Evolutionary conservation across 352 stramenopile genomes (phyloP).

Genomic region (Globisporangium uncinulatum): DNA sequence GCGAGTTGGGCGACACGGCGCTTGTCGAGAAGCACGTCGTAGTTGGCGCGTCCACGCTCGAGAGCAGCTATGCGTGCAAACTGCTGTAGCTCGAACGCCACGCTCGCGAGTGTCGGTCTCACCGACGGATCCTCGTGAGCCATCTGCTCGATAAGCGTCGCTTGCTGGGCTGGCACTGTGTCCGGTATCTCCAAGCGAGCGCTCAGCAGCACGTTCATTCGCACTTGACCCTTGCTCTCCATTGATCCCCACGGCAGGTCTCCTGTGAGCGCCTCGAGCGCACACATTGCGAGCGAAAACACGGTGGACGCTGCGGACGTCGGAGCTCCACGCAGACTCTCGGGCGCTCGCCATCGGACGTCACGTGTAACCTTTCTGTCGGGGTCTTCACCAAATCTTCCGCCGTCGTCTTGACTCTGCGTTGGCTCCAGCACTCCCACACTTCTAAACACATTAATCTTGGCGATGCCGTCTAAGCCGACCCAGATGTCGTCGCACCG

Average conservation of each 20-base stretch:
- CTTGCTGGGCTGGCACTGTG: background rate
- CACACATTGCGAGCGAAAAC: constrained; percentile 3
- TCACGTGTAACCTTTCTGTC: background rate
- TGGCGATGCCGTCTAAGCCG: constrained; percentile 1
- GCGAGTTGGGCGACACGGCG: background rate
- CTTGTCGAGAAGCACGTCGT: background rate
- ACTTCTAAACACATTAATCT: background rate
- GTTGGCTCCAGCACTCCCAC: background rate
- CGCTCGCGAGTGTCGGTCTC: background rate
- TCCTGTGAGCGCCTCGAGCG: background rate
- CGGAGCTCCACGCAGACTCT: background rate
- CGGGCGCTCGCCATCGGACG: constrained; percentile 1
- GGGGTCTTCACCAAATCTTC: too few relatives aligned
- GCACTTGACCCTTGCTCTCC: background rate
- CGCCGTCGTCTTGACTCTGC: background rate
- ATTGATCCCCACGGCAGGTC: background rate
- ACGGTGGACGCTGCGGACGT: background rate
- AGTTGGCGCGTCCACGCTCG: background rate
- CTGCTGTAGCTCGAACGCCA: background rate
- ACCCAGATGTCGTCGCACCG: background rate
- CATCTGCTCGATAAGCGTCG: background rate
- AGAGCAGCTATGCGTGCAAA: background rate
- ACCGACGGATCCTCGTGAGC: background rate
- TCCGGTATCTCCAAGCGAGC: background rate
- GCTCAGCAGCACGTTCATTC: background rate